Evolutionary conservation across 2,329 filamentous ascomycete species (phyloP).

Genomic region (Cladosporium sp.): DNA sequence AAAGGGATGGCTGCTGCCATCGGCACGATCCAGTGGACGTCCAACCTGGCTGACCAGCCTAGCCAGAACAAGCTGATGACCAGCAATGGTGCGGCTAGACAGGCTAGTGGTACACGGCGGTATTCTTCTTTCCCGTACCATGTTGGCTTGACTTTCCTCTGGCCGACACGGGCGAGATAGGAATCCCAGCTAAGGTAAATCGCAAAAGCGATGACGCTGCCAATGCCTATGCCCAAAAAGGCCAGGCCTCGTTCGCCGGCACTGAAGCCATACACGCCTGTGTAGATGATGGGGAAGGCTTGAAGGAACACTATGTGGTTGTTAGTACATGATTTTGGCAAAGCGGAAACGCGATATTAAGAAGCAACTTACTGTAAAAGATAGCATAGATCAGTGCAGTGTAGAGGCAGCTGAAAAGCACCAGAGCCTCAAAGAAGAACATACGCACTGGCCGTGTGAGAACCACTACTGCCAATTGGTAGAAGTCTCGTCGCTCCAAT

Average conservation of each 20-base stretch:
- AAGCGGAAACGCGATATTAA: not conserved
- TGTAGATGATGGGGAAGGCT: slow-evolving; percentile 66
- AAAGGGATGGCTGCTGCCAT: slow-evolving; percentile 39
- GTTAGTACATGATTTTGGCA: not conserved
- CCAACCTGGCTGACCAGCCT: slow-evolving; percentile 35
- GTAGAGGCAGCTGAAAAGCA: slow-evolving; percentile 66
- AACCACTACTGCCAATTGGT: slow-evolving; percentile 60
- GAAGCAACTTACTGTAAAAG: slow-evolving; percentile 48
- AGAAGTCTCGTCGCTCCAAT: slow-evolving; percentile 52
- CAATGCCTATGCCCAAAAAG: slow-evolving; percentile 65
- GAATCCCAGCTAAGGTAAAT: slow-evolving; percentile 64
- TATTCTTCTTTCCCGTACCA: slow-evolving; percentile 64
- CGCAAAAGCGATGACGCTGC: slow-evolving; percentile 50
- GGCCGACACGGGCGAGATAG: slow-evolving; percentile 52
- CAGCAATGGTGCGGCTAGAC: slow-evolving; percentile 57
- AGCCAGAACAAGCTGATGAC: slow-evolving; percentile 38
- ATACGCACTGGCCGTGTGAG: slow-evolving; percentile 69
- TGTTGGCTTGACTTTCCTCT: slow-evolving; percentile 30
- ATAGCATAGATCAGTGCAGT: slow-evolving; percentile 60
- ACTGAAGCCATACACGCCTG: slow-evolving; percentile 57
- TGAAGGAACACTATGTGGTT: slow-evolving; percentile 60
- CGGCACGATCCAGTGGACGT: slow-evolving; percentile 43
- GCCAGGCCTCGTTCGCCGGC: slow-evolving; percentile 62
- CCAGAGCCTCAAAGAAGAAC: slow-evolving; percentile 68
- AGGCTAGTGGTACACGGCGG: slow-evolving; percentile 67